Evolutionary conservation across 306 rosid genomes (phyloP).

Genomic region (Notholithocarpus densiflorus): DNA sequence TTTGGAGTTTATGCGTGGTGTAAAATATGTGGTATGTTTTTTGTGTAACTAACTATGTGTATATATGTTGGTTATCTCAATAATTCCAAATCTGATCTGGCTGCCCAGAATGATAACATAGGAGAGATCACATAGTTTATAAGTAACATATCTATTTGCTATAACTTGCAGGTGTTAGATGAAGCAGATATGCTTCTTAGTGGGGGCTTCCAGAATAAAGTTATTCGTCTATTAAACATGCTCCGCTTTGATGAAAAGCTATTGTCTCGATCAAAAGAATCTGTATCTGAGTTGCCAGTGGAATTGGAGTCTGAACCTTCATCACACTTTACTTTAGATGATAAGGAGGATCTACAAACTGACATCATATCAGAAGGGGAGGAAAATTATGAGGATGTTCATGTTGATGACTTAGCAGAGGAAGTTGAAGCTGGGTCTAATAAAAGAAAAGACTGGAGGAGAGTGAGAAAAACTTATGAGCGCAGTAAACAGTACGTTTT

Average conservation of each 20-base stretch:
- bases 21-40: constrained; percentile 79
- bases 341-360: constrained; percentile 42
- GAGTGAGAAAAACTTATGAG: constrained; percentile 66
- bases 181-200: constrained; percentile 98
- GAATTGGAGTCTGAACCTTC: constrained; percentile 41
- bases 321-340: constrained; percentile 37
- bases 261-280: constrained; percentile 47
- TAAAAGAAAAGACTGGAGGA: constrained; percentile 64
- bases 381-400: constrained; percentile 38
- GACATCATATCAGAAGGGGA: constrained; percentile 53
- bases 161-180: constrained; percentile 73
- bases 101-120: background rate
- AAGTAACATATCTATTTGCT: constrained; percentile 12
- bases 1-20: constrained; percentile 57
- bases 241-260: constrained; percentile 83
- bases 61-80: background rate
- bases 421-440: constrained; percentile 33
- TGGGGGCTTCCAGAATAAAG: constrained; percentile 92
- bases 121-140: background rate
- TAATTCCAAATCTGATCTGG: background rate
- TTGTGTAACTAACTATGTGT: background rate
- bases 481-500: constrained; percentile 92
- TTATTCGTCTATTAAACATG: constrained; percentile 78
- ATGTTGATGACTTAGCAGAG: constrained; percentile 17
- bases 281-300: constrained; percentile 35